phyloP scores from a whole-genome alignment of 306 rosid genomes.

The Vigna angularis region DNA sequence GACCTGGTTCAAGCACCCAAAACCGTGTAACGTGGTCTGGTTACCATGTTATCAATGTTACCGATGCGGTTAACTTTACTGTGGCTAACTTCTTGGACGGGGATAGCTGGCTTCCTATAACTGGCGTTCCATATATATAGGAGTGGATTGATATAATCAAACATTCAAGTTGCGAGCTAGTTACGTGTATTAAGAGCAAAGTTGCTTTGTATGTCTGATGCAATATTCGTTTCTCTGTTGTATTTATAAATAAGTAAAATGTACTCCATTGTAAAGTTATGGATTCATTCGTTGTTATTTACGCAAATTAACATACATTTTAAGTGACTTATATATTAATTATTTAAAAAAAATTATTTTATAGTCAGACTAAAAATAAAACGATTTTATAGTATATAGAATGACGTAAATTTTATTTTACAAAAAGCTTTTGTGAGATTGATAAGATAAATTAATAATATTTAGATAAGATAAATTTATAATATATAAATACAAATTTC shows the following conservation, averaged over 20 bases:
- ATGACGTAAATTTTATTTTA: too few relatives aligned
- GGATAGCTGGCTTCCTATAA: slow-evolving; percentile 63
- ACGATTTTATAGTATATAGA: too few relatives aligned
- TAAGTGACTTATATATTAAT: too few relatives aligned
- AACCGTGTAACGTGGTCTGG: slow-evolving; percentile 68
- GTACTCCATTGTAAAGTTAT: not conserved
- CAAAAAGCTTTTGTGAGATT: too few relatives aligned
- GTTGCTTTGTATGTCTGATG: not conserved
- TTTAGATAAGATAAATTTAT: too few relatives aligned
- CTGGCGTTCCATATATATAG: slow-evolving; percentile 68
- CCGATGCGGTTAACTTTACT: slow-evolving; percentile 70
- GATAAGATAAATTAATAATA: too few relatives aligned
- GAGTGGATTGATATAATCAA: slow-evolving; percentile 50
- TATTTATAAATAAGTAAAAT: not conserved
- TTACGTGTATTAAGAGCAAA: not conserved
- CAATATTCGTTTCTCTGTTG: not conserved
- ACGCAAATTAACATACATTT: not conserved
- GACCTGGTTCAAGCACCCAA: slow-evolving; percentile 63
- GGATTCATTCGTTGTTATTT: not conserved
- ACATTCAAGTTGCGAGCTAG: not conserved
- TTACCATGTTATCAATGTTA: slow-evolving; percentile 59
- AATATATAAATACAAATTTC: too few relatives aligned
- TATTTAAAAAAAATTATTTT: too few relatives aligned
- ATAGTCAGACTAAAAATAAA: too few relatives aligned
- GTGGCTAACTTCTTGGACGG: slow-evolving; percentile 64